Conservation (phyloP, 164 flowering plant species). For the Magnolia kwangsiensis region DNA sequence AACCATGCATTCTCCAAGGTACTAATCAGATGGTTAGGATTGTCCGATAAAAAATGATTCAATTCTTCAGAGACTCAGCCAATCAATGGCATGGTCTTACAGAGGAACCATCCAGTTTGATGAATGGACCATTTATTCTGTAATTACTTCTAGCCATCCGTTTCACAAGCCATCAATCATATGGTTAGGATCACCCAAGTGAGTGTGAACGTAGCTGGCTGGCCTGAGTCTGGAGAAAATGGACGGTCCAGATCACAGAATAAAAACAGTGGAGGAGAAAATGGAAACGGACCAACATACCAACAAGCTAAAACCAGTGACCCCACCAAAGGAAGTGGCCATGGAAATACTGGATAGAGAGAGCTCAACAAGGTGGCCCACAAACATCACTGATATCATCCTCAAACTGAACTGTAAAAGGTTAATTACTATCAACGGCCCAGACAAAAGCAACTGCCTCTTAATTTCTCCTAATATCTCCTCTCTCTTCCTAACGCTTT, state of each 20-base stretch:
- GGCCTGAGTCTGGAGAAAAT: background rate
- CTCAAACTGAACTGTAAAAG: constrained; percentile 42
- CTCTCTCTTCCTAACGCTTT: background rate
- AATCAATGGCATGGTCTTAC: too few species aligned
- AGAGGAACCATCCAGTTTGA: too few species aligned
- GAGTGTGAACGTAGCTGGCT: too few species aligned
- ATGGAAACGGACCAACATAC: constrained; percentile 26
- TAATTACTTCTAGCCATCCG: too few species aligned
- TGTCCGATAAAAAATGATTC: too few species aligned
- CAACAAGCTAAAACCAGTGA: constrained; percentile 69
- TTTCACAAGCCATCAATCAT: too few species aligned
- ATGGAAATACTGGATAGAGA: constrained; percentile 67
- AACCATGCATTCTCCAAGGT: too few species aligned
- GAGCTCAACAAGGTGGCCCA: constrained; percentile 71
- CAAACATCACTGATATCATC: constrained; percentile 66
- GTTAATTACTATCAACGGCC: constrained; percentile 46
- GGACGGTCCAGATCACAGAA: background rate
- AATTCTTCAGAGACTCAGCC: too few species aligned
- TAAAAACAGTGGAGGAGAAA: background rate
- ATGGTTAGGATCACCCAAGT: too few species aligned
- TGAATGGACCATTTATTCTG: too few species aligned
- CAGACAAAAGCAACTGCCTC: constrained; percentile 62
- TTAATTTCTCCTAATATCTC: constrained; percentile 41
- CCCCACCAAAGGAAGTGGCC: constrained; percentile 69
- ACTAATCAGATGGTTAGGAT: too few species aligned